Base-by-base conservation (phyloP, 768 basidiomycete genomes). In the Pisolithus orientalis region DNA sequence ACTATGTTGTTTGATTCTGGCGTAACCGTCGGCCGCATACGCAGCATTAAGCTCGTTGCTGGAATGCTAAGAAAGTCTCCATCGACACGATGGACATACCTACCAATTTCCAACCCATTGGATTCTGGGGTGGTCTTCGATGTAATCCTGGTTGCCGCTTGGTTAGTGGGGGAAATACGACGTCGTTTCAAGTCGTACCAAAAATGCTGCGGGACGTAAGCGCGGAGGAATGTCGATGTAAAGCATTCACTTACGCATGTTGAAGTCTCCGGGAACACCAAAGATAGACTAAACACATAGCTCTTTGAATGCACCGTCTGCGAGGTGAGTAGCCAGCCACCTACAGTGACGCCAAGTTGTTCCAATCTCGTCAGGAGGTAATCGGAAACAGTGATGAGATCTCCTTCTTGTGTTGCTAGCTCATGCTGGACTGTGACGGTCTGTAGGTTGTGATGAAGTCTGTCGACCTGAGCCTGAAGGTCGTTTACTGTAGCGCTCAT, bases 11-110 rank as follows among this genome's bases (percentile, higher is more conserved):
- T 92, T 94, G 49, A 94, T 83, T 52, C 94, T 80, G 17, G 94
- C 90, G 66, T 95, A 95, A 10, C 94, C 94, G 62, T 94, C 93
- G 0, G 90, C 90, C 14, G 94, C 94, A 67, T 96, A 96, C 0
- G 90, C 77, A 0, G 90, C 87, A 57, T 94, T 90, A 44, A 94
- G 75, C 63, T 93, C 87, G 54, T 91, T 90, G 58, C 88, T 89
- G 53, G 14, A 27, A 44, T 9, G 6, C 34, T 14, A 3, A 29
- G 65, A 32, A 61, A 39, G 8, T 3, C 3, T 24, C 4, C 1
- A 16, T n/a, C 10, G 3, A 49, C 17, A 42, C 28, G 7, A 13
- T 9, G 7, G 14, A 27, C 14, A 9, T 0, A 50, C 71, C 6
- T 66, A 85, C 86, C 87, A 89, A 62, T 90, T 89, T 5, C 93